A percentile compares a stretch with the other conserved stretches of the same genome.
phyloP scores from a whole-genome alignment of 768 basidiomycete genomes.

The Tricholoma bakamatsutake region DNA sequence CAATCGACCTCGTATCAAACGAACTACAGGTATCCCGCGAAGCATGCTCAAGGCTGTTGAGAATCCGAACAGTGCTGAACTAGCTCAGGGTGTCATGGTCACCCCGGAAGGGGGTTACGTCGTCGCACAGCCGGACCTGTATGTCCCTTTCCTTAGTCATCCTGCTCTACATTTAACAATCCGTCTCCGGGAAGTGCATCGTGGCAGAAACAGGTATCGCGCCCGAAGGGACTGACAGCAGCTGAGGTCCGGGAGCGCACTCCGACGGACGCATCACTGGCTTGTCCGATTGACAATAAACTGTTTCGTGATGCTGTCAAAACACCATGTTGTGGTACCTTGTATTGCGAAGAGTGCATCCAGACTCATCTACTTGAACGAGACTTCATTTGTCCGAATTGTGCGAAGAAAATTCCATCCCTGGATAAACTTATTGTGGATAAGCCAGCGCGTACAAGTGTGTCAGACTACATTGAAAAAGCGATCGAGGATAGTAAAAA shows the following conservation, averaged over 20 bases:
- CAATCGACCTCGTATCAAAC: slow-evolving; percentile 90
- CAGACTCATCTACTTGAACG: slow-evolving; percentile 90
- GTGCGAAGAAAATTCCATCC: slow-evolving; percentile 80
- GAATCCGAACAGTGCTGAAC: slow-evolving; percentile 63
- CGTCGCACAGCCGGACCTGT: slow-evolving; percentile 95
- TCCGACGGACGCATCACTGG: slow-evolving; percentile 72
- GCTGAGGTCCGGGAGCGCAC: slow-evolving; percentile 86
- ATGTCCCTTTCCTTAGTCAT: slow-evolving; percentile 28
- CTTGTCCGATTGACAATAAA: slow-evolving; percentile 89
- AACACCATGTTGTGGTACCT: slow-evolving; percentile 88
- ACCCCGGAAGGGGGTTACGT: slow-evolving; percentile 98
- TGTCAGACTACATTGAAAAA: slow-evolving; percentile 77
- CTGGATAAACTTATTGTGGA: slow-evolving; percentile 83
- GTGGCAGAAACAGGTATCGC: slow-evolving; percentile 89
- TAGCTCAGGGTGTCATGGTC: slow-evolving; percentile 91
- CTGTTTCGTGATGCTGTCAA: slow-evolving; percentile 92
- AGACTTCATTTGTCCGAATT: slow-evolving; percentile 92
- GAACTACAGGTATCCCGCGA: slow-evolving; percentile 96
- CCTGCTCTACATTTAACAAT: not conserved
- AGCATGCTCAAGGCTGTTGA: slow-evolving; percentile 97
- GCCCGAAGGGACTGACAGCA: slow-evolving; percentile 74
- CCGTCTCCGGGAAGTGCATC: slow-evolving; percentile 52
- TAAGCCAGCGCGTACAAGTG: slow-evolving; percentile 71
- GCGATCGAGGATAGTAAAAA: slow-evolving; percentile 73
- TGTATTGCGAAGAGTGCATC: slow-evolving; percentile 97